Evolutionary conservation across 352 stramenopile genomes (phyloP).

Genomic region (Phytophthora citrophthora): DNA sequence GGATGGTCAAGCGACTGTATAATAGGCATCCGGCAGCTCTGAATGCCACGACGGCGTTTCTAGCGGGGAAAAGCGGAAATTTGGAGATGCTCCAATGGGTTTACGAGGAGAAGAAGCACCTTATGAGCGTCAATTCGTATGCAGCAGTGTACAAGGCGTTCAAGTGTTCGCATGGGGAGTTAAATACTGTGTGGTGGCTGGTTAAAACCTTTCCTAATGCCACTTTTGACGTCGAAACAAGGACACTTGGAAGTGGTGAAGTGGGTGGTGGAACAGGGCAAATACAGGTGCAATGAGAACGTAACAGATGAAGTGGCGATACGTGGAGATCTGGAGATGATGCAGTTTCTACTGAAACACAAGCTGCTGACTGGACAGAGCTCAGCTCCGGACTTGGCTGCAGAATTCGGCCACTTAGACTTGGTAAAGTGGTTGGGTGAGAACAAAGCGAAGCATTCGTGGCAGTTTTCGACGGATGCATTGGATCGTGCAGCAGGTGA

Average conservation of each 20-base stretch:
- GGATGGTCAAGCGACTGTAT: constrained; percentile 17
- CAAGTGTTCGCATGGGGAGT: background rate
- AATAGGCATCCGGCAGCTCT: constrained; percentile 7
- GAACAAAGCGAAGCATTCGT: background rate
- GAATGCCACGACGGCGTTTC: constrained; percentile 5
- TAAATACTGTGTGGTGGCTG: constrained; percentile 3
- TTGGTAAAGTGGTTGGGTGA: constrained; percentile 1
- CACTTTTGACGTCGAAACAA: constrained; percentile 1
- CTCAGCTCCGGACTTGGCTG: background rate
- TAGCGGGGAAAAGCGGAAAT: background rate
- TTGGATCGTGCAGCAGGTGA: constrained; percentile 5
- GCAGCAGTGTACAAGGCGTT: constrained; percentile 3
- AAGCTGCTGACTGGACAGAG: background rate
- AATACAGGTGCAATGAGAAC: background rate
- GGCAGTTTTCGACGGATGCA: background rate
- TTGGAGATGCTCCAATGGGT: constrained; percentile 2
- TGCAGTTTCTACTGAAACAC: constrained; percentile 1
- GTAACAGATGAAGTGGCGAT: background rate
- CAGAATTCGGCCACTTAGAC: constrained; percentile 1
- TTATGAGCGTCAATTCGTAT: constrained; percentile 2
- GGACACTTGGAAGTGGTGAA: constrained; percentile 1
- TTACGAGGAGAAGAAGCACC: background rate
- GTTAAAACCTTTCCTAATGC: background rate
- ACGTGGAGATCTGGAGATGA: background rate
- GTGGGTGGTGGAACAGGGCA: constrained; percentile 1